Conservation (phyloP, 768 basidiomycete species). For the Lactarius sanguifluus region DNA sequence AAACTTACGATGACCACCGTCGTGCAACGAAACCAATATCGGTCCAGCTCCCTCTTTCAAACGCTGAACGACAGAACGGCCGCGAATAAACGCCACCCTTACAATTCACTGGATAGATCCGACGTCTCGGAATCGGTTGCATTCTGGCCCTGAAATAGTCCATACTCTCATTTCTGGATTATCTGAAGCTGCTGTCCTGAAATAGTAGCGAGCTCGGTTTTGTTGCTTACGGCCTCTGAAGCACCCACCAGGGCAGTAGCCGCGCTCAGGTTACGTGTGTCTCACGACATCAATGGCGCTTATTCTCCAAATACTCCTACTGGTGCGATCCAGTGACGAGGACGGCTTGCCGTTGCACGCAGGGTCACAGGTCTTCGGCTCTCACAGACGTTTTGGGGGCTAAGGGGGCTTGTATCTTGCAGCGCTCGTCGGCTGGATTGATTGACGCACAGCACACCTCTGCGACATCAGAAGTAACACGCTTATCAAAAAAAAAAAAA, state of each 20-base stretch:
- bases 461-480: conserved; percentile 1
- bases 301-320: not conserved
- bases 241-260: not conserved
- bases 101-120: conserved; percentile 7
- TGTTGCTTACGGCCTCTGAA: conserved; percentile 1
- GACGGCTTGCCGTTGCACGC: not conserved
- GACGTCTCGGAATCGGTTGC: conserved; percentile 9
- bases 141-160: conserved; percentile 6
- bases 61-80: not conserved
- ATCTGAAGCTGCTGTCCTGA: not conserved
- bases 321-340: not conserved
- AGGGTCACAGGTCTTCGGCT: not conserved
- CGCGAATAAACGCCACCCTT: conserved; percentile 4
- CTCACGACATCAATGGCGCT: not conserved
- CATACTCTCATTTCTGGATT: not conserved
- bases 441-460: not conserved
- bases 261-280: not conserved
- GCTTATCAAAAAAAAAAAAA: not conserved
- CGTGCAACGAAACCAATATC: not conserved
- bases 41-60: not conserved
- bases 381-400: not conserved
- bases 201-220: not conserved
- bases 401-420: not conserved
- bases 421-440: not conserved
- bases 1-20: not conserved